Evolutionary conservation across 1,139 yeast species (phyloP).

Genomic region (Yamadazyma songkhlaensis): DNA sequence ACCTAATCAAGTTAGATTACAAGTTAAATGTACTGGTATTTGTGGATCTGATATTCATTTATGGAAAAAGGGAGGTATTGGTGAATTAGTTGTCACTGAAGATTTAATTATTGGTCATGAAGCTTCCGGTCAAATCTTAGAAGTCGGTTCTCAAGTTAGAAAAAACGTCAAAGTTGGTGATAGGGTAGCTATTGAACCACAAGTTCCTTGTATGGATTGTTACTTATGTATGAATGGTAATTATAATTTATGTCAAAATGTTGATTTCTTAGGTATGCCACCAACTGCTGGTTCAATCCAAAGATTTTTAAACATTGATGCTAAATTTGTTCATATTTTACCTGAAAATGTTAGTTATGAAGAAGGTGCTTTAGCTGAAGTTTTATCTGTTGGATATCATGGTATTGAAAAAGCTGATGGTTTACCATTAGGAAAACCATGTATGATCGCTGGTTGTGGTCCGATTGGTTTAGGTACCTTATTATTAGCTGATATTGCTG

Average conservation of each 20-base stretch:
- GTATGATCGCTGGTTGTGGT: conserved; percentile 87
- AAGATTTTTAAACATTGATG: conserved; percentile 17
- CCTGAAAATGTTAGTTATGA: conserved; percentile 28
- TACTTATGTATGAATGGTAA: conserved; percentile 67
- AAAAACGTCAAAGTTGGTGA: conserved; percentile 27
- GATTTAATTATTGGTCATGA: conserved; percentile 32
- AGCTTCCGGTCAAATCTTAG: conserved; percentile 29
- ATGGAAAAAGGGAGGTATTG: conserved; percentile 32
- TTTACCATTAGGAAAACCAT: conserved; percentile 68
- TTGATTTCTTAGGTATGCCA: conserved; percentile 19
- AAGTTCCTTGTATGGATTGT: conserved; percentile 67
- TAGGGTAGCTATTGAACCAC: conserved; percentile 46
- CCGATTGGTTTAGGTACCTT: conserved; percentile 89
- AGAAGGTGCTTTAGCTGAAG: conserved; percentile 34
- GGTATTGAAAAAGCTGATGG: conserved; percentile 39
- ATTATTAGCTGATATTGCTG: conserved; percentile 75
- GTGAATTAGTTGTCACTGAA: conserved; percentile 24
- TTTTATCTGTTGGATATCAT: conserved; percentile 31
- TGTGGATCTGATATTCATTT: conserved; percentile 36
- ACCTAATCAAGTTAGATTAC: conserved; percentile 63
- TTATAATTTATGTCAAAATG: conserved; percentile 60
- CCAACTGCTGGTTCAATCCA: conserved; percentile 17
- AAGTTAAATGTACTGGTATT: conserved; percentile 42
- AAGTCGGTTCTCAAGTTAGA: conserved; percentile 25
- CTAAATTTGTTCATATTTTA: conserved; percentile 19